Conservation (phyloP, 2,329 filamentous ascomycete genomes). For the Alternaria gaisen region DNA sequence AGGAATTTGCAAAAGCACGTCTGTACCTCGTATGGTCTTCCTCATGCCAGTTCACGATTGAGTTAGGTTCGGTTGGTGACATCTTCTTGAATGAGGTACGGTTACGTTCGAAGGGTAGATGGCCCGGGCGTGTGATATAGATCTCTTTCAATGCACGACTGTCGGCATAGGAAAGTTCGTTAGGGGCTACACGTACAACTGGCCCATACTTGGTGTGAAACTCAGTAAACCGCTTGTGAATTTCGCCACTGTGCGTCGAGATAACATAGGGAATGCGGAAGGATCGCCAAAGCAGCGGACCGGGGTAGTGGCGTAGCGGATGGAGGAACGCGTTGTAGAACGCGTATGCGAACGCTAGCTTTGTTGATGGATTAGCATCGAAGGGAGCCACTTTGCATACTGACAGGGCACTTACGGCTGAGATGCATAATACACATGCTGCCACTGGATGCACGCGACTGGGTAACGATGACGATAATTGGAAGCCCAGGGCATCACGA, state of each 20-base stretch:
- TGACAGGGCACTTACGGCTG: constrained; percentile 1
- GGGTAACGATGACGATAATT: not conserved
- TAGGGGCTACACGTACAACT: constrained; percentile 40
- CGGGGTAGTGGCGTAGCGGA: constrained; percentile 39
- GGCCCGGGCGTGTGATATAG: constrained; percentile 36
- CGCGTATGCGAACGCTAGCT: constrained; percentile 24
- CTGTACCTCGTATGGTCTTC: constrained; percentile 32
- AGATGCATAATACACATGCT: constrained; percentile 6
- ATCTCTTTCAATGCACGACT: constrained; percentile 41
- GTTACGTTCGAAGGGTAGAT: constrained; percentile 34
- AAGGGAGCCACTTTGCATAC: not conserved
- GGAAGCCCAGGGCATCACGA: not conserved
- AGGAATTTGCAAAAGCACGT: constrained; percentile 38
- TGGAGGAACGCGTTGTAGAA: constrained; percentile 39
- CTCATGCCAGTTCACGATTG: constrained; percentile 37
- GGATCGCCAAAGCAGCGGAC: constrained; percentile 39
- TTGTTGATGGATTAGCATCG: not conserved
- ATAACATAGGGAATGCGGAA: constrained; percentile 41
- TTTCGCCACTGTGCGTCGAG: constrained; percentile 35
- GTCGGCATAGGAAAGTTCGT: constrained; percentile 41
- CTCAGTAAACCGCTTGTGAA: constrained; percentile 32
- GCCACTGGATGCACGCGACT: constrained; percentile 3
- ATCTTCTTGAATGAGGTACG: constrained; percentile 39
- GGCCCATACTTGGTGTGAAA: constrained; percentile 41
- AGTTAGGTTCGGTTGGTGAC: constrained; percentile 34